These are phyloP conservation scores for Podosphaera fusca DNA, from an alignment of 2,329 filamentous ascomycete genomes.

Conservation along the genomic window DNA sequence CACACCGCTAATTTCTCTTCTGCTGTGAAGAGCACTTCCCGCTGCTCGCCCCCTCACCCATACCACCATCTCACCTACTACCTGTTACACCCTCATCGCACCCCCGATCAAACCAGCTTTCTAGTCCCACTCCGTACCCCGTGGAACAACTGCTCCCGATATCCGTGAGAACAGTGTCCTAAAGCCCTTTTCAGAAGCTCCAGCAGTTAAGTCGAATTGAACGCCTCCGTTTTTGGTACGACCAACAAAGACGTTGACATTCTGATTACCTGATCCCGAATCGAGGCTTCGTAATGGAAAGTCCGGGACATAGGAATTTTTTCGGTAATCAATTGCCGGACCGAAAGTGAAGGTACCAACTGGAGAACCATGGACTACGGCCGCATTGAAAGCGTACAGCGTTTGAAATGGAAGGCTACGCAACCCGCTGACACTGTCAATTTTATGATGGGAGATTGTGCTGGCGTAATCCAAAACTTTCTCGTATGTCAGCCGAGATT, in stretches of 20 bases:
- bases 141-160: too few relatives aligned
- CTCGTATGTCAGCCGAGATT: background rate
- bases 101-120: background rate
- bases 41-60: too few relatives aligned
- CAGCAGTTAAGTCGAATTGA: background rate
- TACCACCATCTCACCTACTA: too few relatives aligned
- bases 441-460: slow-evolving; percentile 7
- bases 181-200: background rate
- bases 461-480: background rate
- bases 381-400: background rate
- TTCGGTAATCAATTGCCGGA: background rate
- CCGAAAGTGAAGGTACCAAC: background rate
- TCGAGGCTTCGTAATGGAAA: background rate
- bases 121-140: background rate
- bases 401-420: background rate
- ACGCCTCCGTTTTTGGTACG: slow-evolving; percentile 1
- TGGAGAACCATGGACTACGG: background rate
- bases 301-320: background rate
- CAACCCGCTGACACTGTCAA: background rate
- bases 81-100: too few relatives aligned
- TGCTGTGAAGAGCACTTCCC: too few relatives aligned
- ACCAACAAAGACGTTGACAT: background rate
- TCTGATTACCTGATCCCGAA: background rate
- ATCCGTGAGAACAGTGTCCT: too few relatives aligned
- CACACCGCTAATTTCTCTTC: too few relatives aligned